Conservation (phyloP, 495 filamentous ascomycete species). For the Penicillium herquei region DNA sequence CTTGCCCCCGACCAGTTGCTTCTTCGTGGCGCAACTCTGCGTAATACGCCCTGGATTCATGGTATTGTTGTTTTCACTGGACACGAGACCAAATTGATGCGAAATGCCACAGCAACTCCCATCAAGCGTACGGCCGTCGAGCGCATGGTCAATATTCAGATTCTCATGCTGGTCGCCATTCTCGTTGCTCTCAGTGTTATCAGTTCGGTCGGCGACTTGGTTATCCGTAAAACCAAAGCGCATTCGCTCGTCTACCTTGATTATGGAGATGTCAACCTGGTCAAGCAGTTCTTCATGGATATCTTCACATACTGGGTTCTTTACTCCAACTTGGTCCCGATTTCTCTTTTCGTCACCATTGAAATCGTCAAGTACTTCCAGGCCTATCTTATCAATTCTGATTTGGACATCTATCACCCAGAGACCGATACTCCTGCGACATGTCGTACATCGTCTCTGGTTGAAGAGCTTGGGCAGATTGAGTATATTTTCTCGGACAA, state of each 20-base stretch:
- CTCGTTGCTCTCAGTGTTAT: conserved; percentile 81
- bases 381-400: conserved; percentile 94
- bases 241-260: conserved; percentile 68
- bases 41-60: conserved; percentile 98
- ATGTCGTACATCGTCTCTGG: conserved; percentile 92
- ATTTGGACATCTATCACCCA: conserved; percentile 97
- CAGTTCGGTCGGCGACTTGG: conserved; percentile 87
- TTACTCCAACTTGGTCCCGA: conserved; percentile 96
- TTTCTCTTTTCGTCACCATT: conserved; percentile 96
- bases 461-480: conserved; percentile 97
- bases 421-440: conserved; percentile 93
- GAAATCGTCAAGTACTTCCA: conserved; percentile 98
- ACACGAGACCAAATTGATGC: conserved; percentile 98
- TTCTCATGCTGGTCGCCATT: conserved; percentile 83
- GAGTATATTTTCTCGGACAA: conserved; percentile 99
- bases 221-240: conserved; percentile 62
- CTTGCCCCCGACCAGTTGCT: conserved; percentile 81
- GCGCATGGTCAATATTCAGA: conserved; percentile 86
- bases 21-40: conserved; percentile 86
- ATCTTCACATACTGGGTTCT: conserved; percentile 98
- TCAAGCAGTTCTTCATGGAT: conserved; percentile 86
- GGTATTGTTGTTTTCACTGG: conserved; percentile 97
- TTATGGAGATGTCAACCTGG: conserved; percentile 58
- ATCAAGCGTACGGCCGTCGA: conserved; percentile 98
- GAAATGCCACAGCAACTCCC: conserved; percentile 94